Base-by-base conservation (phyloP, 306 rosid species). In the Sesbania bispinosa region DNA sequence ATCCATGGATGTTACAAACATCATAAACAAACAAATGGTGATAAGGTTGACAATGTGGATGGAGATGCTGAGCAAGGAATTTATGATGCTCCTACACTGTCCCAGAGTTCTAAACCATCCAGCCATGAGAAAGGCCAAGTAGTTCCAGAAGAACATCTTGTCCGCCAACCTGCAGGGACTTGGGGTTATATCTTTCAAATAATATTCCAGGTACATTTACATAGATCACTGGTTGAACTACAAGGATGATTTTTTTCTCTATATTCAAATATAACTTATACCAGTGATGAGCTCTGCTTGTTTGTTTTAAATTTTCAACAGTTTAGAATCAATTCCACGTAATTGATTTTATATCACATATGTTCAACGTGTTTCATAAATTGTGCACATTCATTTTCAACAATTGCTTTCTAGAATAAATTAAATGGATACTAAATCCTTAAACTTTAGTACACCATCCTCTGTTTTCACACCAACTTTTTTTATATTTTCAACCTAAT, bases 151-250 rank as follows among this genome's bases (percentile, higher is more conserved):
- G 79, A 73, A 72, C 81, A 70, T 73, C 82, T 32, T 55, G 52
- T 53, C 13, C 93, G 89, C 47, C 77, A 76, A 80, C 73, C 85
- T 64, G 99, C 99, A 5, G 97, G 99, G 67, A 63, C 82, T 67
- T 89, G 83, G 78, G 90, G 96, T 23, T 91, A 91, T 69, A 70
- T 81, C 38, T 91, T 95, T 76, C 99, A 95, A 83, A 88, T 95
- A 76, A 77, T 91, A 35, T 95, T 89, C 62, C 99, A 91, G 93
- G 99, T 95, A 69, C 38, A 10, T 67, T 48, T 38, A 29, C 33
- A 24, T 6, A 39, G 2, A 16, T 47, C 26, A 58, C 33, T 7
- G 51, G 9, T 62, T 38, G 21, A 27, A 41, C 36, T 69, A 16
- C 43, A 20, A 39, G 26, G 51, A 75, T 51, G 48, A 13, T 23